Conservation (phyloP, 2,329 filamentous ascomycete genomes). For the Phialophora tarda region DNA sequence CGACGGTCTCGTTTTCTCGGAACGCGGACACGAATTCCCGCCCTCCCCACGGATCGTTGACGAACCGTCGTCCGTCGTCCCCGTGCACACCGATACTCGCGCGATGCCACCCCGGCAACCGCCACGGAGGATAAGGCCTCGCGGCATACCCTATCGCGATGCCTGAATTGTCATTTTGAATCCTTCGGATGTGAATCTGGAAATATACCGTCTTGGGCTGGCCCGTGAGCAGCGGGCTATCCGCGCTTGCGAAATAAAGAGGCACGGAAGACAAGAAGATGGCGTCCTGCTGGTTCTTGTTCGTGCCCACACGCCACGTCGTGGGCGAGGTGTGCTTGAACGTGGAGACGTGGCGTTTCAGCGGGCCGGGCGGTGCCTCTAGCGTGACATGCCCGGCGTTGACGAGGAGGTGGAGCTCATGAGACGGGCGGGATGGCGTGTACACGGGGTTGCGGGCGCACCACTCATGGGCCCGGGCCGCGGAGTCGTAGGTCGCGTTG, state of each 20-base stretch:
- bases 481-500: slow-evolving; percentile 62
- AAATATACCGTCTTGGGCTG: slow-evolving; percentile 63
- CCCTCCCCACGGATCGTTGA: slow-evolving; percentile 67
- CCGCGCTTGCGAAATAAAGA: slow-evolving; percentile 59
- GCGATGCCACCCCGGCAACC: slow-evolving; percentile 68
- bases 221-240: slow-evolving; percentile 57
- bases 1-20: slow-evolving; percentile 60
- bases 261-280: slow-evolving; percentile 61
- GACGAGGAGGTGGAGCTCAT: slow-evolving; percentile 51
- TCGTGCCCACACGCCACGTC: slow-evolving; percentile 54
- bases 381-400: slow-evolving; percentile 54
- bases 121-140: slow-evolving; percentile 66
- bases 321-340: slow-evolving; percentile 25
- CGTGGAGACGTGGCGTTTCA: slow-evolving; percentile 11
- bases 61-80: slow-evolving; percentile 67
- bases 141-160: slow-evolving; percentile 66
- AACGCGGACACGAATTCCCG: slow-evolving; percentile 63
- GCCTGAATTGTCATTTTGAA: slow-evolving; percentile 55
- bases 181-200: slow-evolving; percentile 58
- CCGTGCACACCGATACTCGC: slow-evolving; percentile 66
- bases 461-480: slow-evolving; percentile 62
- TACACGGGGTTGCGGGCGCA: slow-evolving; percentile 59
- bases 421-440: slow-evolving; percentile 53
- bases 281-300: slow-evolving; percentile 54
- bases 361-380: slow-evolving; percentile 44